Conservation (phyloP, 768 basidiomycete species). For the Exsudoporus frostii region DNA sequence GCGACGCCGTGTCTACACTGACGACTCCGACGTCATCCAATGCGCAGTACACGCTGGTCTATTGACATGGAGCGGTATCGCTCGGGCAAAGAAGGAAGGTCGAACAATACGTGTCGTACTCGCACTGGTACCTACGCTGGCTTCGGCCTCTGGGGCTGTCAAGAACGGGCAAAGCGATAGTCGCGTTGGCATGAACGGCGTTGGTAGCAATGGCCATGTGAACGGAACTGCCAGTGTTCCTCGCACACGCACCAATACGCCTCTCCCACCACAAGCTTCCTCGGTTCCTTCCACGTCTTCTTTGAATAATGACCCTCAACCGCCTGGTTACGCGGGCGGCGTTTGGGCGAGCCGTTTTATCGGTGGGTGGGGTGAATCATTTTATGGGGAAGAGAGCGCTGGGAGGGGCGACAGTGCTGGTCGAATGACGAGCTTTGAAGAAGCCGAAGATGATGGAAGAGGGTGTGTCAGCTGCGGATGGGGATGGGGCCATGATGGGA, state of each 20-base stretch:
- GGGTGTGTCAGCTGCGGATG: conserved; percentile 64
- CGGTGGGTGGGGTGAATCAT: conserved; percentile 40
- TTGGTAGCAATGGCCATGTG: conserved; percentile 26
- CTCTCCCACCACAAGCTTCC: conserved; percentile 19
- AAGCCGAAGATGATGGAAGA: conserved; percentile 55
- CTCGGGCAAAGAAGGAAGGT: conserved; percentile 36
- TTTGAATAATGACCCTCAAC: conserved; percentile 24
- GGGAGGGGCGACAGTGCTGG: conserved; percentile 25
- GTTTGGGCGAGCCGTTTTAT: conserved; percentile 39
- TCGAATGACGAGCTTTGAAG: conserved; percentile 32
- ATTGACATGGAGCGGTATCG: conserved; percentile 41
- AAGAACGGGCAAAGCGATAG: conserved; percentile 23
- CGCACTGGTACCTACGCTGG: conserved; percentile 36
- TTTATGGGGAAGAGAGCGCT: conserved; percentile 30
- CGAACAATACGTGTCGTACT: conserved; percentile 42
- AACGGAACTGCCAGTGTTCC: conserved; percentile 30
- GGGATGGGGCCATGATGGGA: conserved; percentile 79
- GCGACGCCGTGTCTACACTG: conserved; percentile 65
- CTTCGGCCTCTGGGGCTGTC: conserved; percentile 45
- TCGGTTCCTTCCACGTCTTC: conserved; percentile 26
- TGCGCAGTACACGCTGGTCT: conserved; percentile 67
- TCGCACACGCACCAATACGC: conserved; percentile 30
- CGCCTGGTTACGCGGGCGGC: conserved; percentile 27
- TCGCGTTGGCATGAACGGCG: conserved; percentile 15
- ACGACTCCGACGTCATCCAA: conserved; percentile 70